Percentiles rank a stretch among this genome's conserved stretches.
Conservation (phyloP, 208 protist species). For the Phytomonas sp. region DNA sequence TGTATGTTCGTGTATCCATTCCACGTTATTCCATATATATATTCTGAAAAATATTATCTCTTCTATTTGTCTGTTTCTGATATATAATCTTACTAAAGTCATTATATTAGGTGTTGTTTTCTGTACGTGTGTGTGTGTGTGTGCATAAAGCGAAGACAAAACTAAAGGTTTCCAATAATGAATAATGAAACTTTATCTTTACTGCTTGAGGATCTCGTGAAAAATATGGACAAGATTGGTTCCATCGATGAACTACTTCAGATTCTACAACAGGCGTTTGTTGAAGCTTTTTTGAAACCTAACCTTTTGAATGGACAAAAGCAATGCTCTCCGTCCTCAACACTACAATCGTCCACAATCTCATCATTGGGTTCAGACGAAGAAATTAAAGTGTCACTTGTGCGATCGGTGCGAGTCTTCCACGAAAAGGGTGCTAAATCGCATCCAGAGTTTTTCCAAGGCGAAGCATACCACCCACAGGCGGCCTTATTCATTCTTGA, state of each 20-base stretch:
- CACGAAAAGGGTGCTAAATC: conserved; percentile 29
- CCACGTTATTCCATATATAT: not conserved
- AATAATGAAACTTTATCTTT: not conserved
- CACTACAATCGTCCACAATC: not conserved
- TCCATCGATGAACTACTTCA: not conserved
- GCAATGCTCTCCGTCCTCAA: not conserved
- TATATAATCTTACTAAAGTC: not conserved
- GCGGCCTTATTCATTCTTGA: conserved; percentile 82
- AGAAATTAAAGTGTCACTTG: conserved; percentile 54
- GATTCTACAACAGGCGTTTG: not conserved
- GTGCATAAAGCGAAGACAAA: not conserved
- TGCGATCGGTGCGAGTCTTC: conserved; percentile 42
- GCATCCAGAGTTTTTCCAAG: conserved; percentile 37
- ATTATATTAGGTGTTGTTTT: not conserved
- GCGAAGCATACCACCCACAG: conserved; percentile 43
- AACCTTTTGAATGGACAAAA: not conserved
- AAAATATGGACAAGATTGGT: not conserved
- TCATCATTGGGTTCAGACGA: conserved; percentile 47
- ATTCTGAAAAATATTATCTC: not conserved
- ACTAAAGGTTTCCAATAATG: not conserved
- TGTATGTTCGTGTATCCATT: not conserved
- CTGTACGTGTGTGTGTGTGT: not conserved
- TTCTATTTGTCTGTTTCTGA: not conserved
- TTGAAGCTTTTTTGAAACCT: not conserved
- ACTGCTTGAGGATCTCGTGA: not conserved